Percentiles rank a stretch among this genome's conserved stretches.
Conservation (phyloP, 2,329 filamentous ascomycete genomes). For the Achaetomium macrosporum region DNA sequence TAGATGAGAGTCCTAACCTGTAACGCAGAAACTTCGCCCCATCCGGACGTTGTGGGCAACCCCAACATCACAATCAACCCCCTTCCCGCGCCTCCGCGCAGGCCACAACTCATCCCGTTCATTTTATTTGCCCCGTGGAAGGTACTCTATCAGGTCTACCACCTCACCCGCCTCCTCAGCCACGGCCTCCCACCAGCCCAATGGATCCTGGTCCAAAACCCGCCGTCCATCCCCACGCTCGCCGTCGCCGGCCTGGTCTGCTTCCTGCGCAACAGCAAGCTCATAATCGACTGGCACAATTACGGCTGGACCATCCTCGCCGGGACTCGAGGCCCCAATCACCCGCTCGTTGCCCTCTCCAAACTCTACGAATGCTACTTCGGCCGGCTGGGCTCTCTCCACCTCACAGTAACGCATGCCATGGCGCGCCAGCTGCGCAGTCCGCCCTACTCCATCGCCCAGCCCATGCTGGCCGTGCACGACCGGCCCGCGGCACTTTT, state of each 20-base stretch:
- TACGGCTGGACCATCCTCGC: constrained; percentile 93
- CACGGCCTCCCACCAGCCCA: constrained; percentile 68
- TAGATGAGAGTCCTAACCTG: background rate
- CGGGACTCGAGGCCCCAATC: constrained; percentile 48
- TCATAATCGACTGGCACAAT: constrained; percentile 98
- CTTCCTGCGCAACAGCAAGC: constrained; percentile 68
- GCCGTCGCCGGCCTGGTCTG: constrained; percentile 67
- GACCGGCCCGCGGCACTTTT: constrained; percentile 84
- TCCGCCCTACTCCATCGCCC: constrained; percentile 57
- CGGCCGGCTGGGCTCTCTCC: constrained; percentile 61
- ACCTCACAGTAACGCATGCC: constrained; percentile 83
- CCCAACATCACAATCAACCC: constrained; percentile 65
- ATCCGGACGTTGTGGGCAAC: constrained; percentile 68
- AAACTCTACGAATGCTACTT: constrained; percentile 71
- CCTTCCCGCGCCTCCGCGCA: constrained; percentile 59
- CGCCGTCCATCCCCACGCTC: constrained; percentile 88
- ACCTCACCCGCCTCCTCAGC: constrained; percentile 64
- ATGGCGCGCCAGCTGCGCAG: constrained; percentile 70
- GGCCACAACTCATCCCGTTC: constrained; percentile 66
- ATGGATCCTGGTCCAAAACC: constrained; percentile 90
- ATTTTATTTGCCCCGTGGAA: constrained; percentile 75
- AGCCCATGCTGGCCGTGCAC: constrained; percentile 67
- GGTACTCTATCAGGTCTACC: constrained; percentile 73
- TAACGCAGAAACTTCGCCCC: constrained; percentile 64
- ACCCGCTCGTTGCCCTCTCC: constrained; percentile 73